These are phyloP conservation scores for Coccomyxa subellipsoidea DNA, from an alignment of 163 green algal species.

Conservation along the genomic window DNA sequence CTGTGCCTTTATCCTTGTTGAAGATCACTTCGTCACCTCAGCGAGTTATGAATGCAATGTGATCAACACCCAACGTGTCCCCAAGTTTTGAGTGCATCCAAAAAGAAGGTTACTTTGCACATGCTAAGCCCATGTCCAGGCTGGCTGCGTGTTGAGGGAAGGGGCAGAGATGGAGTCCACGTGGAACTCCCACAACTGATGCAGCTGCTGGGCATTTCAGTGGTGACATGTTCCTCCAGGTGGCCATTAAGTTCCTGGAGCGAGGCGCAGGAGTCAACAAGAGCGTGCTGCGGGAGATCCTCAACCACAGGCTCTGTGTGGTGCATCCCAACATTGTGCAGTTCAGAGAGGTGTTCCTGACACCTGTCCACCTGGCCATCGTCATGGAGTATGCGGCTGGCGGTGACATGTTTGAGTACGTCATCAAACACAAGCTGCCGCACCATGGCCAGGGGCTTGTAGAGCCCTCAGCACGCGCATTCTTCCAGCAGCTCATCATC, in stretches of 20 bases:
- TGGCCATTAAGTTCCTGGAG: slow-evolving; percentile 62
- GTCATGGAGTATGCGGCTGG: slow-evolving; percentile 61
- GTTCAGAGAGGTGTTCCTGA: slow-evolving; percentile 54
- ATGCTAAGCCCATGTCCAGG: no score
- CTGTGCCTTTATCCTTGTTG: background rate
- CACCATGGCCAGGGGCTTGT: slow-evolving; percentile 23
- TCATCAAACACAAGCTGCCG: slow-evolving; percentile 37
- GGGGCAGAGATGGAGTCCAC: no score
- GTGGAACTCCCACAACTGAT: background rate
- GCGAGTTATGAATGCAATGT: no score
- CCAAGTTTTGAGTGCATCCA: no score
- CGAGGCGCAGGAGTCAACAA: slow-evolving; percentile 38
- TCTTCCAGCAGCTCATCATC: slow-evolving; percentile 72
- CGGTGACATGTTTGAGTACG: slow-evolving; percentile 51
- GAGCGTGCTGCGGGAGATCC: slow-evolving; percentile 55
- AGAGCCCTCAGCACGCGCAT: slow-evolving; percentile 53
- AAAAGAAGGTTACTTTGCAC: no score
- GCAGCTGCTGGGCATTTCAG: background rate
- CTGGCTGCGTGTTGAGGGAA: no score
- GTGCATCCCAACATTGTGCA: slow-evolving; percentile 60
- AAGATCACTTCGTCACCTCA: background rate
- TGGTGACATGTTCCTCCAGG: slow-evolving; percentile 10
- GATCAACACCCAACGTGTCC: no score
- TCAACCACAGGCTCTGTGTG: slow-evolving; percentile 57
- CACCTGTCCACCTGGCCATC: slow-evolving; percentile 53